Evolutionary conservation across 1,139 yeast genomes (phyloP), one percentile per base, ranked within the genome.

Genomic region (Magnusiomyces ingens): DNA sequence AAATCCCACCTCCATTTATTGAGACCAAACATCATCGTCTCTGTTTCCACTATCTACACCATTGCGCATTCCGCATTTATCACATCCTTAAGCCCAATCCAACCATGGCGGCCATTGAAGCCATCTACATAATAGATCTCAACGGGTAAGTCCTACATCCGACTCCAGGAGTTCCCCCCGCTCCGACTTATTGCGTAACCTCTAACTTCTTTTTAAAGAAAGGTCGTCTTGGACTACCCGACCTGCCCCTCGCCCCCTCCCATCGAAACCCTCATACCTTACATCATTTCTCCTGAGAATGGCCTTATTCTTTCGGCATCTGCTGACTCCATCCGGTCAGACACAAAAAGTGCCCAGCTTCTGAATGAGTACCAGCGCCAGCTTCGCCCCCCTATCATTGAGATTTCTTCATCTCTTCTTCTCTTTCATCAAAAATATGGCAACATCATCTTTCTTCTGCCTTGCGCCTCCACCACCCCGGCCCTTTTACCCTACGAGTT

Each of bases 111-210:
- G 62, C 75, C 45, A 70, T 77, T 46, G 86, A 83, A 60, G 88
- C 88, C 10, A 72, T 85, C 21, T 85, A 82, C 64, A 79, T 85
- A 29, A 71, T 85, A 3, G 89, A 84, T 65, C 72, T 73, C 46
- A 75, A 76, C 55, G 78, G 77, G 72, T 73, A 63, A 50, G 74
- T 65, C 6, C 12, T 42, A 21, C 17, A 48, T n/a, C 17, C 19
- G 37, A 18, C 18, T 10, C 22, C 6, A 6, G 6, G 17, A 6
- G 44, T 41, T 54, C 42, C 22, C 15, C 45, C 26, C 44, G 18
- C 18, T 18, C 59, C 57, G 57, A 51, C 55, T 19, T 22, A 26
- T 32, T 26, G 2, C 17, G 36, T 43, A 41, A n/a, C 10, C 21
- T n/a, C 13, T 32, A 36, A 4, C 12, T 19, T 11, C 32, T 37